Base-by-base conservation (phyloP, 768 basidiomycete species). In the Mycena floridula region DNA sequence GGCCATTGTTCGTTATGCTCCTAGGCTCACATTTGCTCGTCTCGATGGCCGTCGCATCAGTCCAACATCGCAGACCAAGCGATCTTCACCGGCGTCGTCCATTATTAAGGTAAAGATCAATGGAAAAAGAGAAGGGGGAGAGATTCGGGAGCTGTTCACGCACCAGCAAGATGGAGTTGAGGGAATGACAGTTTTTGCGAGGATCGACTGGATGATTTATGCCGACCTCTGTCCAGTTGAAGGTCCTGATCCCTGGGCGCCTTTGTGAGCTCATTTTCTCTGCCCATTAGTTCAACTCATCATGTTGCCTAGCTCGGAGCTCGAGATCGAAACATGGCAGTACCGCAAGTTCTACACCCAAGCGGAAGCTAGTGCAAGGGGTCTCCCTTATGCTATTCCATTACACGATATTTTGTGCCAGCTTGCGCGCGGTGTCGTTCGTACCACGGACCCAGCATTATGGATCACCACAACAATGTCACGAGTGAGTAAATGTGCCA, bases 391-490 rank as follows among this genome's bases (percentile, higher is more conserved):
- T 13, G 32, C 52, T 6, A 40, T 58, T 15, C 50, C 32, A 3
- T 38, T 58, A 32, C 28, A 50, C 18, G 8, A 45, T 5, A 53
- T 58, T 26, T 26, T 37, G 1, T 56, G 50, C 37, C 53, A 56
- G 28, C 21, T 58, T 15, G 32, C 45, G 0, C 44, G 53, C 2
- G 55, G 55, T 0, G 28, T 25, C 9, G 25, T 56, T 5, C 13
- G 24, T 5, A 41, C 46, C 4, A 50, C 46, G 11, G n/a, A 35
- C 0, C 53, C 50, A 13, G 35, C 22, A 13, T 18, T 56, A 5
- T 58, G 57, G 57, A 53, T 58, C 2, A 58, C 55, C 9, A 42
- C 40, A 13, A 41, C 55, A 7, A 44, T 58, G 40, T 30, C 28
- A n/a, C n/a, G n/a, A n/a, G n/a, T n/a, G n/a, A n/a, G n/a, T n/a